Evolutionary conservation across 1,139 yeast genomes (phyloP).

Genomic region (Taiozyma sp.): DNA sequence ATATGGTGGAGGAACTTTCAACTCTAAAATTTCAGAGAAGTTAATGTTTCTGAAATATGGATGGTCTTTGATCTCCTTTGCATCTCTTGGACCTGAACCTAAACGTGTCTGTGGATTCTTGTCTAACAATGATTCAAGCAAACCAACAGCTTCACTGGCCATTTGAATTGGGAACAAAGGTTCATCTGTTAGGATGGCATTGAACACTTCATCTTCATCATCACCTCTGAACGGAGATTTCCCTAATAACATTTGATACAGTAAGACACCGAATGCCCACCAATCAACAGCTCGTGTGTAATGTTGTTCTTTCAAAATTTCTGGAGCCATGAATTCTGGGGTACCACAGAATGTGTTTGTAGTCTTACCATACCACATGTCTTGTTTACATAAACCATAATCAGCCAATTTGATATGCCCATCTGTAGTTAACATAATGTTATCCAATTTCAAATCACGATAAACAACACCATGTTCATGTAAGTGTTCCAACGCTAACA

Average conservation of each 20-base stretch:
- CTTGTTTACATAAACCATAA: constrained; percentile 94
- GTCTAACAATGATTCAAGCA: constrained; percentile 83
- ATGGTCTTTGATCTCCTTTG: constrained; percentile 91
- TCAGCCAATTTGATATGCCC: constrained; percentile 99
- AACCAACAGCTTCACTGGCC: constrained; percentile 96
- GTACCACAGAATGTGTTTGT: constrained; percentile 98
- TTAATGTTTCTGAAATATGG: constrained; percentile 87
- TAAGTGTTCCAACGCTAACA: constrained; percentile 84
- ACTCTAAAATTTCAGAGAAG: constrained; percentile 77
- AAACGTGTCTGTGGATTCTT: constrained; percentile 82
- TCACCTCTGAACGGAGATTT: constrained; percentile 98
- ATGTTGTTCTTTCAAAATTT: constrained; percentile 85
- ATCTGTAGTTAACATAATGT: constrained; percentile 77
- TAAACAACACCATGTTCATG: constrained; percentile 96
- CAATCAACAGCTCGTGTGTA: constrained; percentile 95
- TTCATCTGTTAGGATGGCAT: constrained; percentile 96
- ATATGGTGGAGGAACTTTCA: constrained; percentile 81
- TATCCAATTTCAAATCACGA: constrained; percentile 94
- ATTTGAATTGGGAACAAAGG: constrained; percentile 97
- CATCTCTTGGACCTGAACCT: constrained; percentile 87
- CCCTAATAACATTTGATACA: constrained; percentile 93
- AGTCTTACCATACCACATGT: constrained; percentile 87
- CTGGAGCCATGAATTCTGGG: constrained; percentile 99
- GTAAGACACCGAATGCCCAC: constrained; percentile 99
- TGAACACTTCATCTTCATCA: constrained; percentile 96